phyloP scores from a whole-genome alignment of 176 grass and related monocot species.

The Phragmites australis region DNA sequence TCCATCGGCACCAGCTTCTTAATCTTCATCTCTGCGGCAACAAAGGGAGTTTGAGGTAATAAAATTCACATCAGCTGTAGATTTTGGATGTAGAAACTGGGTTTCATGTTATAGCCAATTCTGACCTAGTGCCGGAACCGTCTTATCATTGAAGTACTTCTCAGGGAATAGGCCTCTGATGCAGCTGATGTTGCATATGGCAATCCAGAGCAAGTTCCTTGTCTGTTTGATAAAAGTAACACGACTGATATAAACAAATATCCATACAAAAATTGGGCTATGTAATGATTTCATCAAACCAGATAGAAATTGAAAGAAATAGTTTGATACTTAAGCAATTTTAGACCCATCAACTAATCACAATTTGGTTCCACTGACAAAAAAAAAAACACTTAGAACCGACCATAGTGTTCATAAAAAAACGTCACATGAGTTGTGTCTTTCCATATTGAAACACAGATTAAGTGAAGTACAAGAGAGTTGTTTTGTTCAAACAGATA shows the following conservation, averaged over 20 bases:
- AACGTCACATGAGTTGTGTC: background rate
- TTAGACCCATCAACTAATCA: conserved; percentile 15
- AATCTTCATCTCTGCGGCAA: conserved; percentile 93
- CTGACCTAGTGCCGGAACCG: conserved; percentile 91
- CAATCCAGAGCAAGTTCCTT: conserved; percentile 95
- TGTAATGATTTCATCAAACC: conserved; percentile 5
- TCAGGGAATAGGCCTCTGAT: conserved; percentile 96
- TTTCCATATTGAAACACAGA: background rate
- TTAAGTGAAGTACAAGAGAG: background rate
- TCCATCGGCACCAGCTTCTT: conserved; percentile 99
- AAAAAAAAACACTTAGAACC: background rate
- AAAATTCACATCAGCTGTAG: background rate
- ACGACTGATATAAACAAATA: conserved; percentile 15
- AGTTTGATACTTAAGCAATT: background rate
- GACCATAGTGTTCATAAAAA: background rate
- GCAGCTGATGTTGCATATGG: conserved; percentile 98
- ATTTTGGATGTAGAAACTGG: conserved; percentile 18
- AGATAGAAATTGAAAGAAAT: conserved; percentile 2
- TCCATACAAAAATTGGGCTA: background rate
- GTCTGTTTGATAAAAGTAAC: conserved; percentile 59
- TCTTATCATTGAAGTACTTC: conserved; percentile 99
- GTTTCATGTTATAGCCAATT: conserved; percentile 6
- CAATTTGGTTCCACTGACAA: conserved; percentile 1
- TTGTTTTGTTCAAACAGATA: background rate
- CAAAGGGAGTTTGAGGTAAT: background rate